Evolutionary conservation across 495 filamentous ascomycete genomes (phyloP).

Genomic region (Aspergillus wentii): DNA sequence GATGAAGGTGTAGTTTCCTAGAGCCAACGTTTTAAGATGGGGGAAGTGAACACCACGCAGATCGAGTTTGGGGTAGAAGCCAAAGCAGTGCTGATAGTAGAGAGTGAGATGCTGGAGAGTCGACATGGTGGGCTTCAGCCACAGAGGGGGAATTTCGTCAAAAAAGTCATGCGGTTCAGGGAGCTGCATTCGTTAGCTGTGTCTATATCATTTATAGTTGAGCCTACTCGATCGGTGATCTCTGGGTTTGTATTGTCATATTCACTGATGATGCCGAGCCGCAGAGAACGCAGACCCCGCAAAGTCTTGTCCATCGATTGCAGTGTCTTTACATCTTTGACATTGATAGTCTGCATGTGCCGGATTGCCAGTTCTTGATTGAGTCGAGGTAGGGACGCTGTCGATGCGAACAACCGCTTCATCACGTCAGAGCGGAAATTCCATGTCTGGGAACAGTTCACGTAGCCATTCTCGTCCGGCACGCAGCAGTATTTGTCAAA

Average conservation of each 20-base stretch:
- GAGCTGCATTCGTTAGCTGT: background rate
- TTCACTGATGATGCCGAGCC: slow-evolving; percentile 15
- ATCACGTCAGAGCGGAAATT: slow-evolving; percentile 14
- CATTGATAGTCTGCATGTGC: slow-evolving; percentile 15
- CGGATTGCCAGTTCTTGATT: slow-evolving; percentile 14
- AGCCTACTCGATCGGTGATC: slow-evolving; percentile 11
- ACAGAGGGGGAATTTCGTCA: slow-evolving; percentile 1
- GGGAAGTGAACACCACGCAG: slow-evolving; percentile 3
- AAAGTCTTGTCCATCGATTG: slow-evolving; percentile 8
- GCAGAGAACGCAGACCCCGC: slow-evolving; percentile 5
- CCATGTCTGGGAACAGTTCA: too few species aligned
- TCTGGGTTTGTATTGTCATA: slow-evolving; percentile 7
- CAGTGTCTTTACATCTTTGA: slow-evolving; percentile 1
- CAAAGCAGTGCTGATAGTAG: slow-evolving; percentile 3
- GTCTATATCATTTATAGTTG: background rate
- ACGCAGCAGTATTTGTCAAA: too few species aligned
- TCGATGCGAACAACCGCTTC: slow-evolving; percentile 1
- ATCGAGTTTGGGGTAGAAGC: slow-evolving; percentile 6
- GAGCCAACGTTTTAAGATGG: slow-evolving; percentile 1
- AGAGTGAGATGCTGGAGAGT: slow-evolving; percentile 5
- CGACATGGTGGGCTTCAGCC: slow-evolving; percentile 2
- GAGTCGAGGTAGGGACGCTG: slow-evolving; percentile 6
- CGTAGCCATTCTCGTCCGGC: too few species aligned
- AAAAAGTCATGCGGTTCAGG: slow-evolving; percentile 3
- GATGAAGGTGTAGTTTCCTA: slow-evolving; percentile 5